Conservation (phyloP, 2,329 filamentous ascomycete species). For the Verticillium nubilum region DNA sequence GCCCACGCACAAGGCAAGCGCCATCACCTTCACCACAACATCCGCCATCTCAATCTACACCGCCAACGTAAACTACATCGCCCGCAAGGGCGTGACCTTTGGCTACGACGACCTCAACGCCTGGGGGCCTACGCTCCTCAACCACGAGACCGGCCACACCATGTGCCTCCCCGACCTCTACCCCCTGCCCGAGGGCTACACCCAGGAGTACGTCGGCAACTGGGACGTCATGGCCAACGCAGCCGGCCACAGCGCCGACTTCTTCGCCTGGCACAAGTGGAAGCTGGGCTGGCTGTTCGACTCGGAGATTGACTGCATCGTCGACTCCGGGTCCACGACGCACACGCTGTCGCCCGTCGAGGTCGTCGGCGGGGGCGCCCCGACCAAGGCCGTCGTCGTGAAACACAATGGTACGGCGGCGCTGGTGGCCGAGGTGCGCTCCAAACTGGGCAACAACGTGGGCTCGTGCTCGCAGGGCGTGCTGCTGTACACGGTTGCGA, state of each 20-base stretch:
- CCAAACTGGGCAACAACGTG: constrained; percentile 16
- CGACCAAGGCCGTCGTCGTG: constrained; percentile 21
- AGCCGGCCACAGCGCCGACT: constrained; percentile 25
- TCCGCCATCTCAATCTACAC: constrained; percentile 18
- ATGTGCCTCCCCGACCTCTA: constrained; percentile 33
- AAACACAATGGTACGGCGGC: constrained; percentile 15
- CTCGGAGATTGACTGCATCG: constrained; percentile 24
- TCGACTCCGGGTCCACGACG: constrained; percentile 15
- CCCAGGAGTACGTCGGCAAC: constrained; percentile 25
- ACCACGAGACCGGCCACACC: constrained; percentile 31
- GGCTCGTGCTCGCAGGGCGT: constrained; percentile 24
- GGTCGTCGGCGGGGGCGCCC: constrained; percentile 7
- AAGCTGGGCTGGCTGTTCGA: constrained; percentile 29
- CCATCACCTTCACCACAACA: constrained; percentile 21
- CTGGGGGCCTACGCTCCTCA: constrained; percentile 27
- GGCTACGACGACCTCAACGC: constrained; percentile 22
- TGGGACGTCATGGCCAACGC: constrained; percentile 31
- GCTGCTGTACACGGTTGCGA: constrained; percentile 28
- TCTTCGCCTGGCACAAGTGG: constrained; percentile 34
- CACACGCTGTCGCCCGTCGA: constrained; percentile 20
- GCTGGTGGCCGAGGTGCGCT: constrained; percentile 26
- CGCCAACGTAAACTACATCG: constrained; percentile 16
- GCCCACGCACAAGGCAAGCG: constrained; percentile 17
- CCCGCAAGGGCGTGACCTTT: constrained; percentile 25
- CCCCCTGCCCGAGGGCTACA: constrained; percentile 19